Conservation (phyloP, 2,329 filamentous ascomycete genomes). For the Colletotrichum camelliae region DNA sequence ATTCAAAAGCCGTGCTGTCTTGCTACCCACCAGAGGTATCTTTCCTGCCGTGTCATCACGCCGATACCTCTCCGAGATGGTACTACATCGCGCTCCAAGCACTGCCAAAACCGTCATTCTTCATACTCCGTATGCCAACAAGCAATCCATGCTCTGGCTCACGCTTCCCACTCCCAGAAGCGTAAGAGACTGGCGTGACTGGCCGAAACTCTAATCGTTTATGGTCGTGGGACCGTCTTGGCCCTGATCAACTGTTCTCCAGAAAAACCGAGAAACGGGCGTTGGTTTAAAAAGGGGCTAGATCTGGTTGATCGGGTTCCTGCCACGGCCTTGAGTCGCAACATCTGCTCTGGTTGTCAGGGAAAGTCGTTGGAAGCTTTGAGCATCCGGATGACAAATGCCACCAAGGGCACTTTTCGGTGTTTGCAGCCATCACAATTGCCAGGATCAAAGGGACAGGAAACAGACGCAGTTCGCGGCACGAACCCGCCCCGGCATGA, state of each 20-base stretch:
- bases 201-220: neutral
- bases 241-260: neutral
- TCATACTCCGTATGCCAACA: neutral
- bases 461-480: neutral
- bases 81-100: neutral
- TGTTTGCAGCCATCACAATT: neutral
- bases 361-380: neutral
- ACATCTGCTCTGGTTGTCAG: neutral
- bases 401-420: neutral
- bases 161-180: neutral
- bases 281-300: neutral
- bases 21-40: neutral
- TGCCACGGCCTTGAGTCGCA: neutral
- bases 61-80: neutral
- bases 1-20: neutral
- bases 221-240: neutral
- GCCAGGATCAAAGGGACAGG: neutral
- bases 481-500: neutral
- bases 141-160: conserved; percentile 1
- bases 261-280: neutral
- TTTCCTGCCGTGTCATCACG: neutral
- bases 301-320: neutral
- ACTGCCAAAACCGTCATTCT: neutral
- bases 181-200: neutral
- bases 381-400: conserved; percentile 10